A percentile compares a stretch with the other conserved stretches of the same genome.
Conservation (phyloP, 2,329 filamentous ascomycete species). For the Clonostachys sp. region DNA sequence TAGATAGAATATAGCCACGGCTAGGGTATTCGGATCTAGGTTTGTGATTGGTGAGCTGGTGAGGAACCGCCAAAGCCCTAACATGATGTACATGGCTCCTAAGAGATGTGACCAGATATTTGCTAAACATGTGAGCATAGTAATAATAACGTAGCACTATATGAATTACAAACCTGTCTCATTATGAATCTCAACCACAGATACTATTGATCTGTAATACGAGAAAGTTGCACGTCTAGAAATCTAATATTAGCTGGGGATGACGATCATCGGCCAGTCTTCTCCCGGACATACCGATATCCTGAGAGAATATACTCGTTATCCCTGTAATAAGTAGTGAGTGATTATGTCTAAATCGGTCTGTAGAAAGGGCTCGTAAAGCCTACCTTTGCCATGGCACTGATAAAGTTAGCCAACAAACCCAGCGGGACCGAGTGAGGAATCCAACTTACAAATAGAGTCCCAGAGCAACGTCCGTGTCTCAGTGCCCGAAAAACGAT, state of each 20-base stretch:
- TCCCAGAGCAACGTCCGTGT: no score
- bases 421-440: no score
- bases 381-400: background rate
- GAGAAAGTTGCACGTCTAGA: background rate
- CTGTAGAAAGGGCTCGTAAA: no score
- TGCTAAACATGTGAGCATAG: background rate
- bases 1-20: constrained; percentile 4
- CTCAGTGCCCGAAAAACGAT: no score
- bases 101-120: constrained; percentile 2
- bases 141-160: no score
- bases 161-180: background rate
- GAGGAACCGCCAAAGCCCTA: background rate
- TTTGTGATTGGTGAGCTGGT: background rate
- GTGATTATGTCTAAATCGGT: background rate
- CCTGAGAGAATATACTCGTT: background rate
- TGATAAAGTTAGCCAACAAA: background rate
- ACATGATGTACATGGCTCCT: constrained; percentile 7
- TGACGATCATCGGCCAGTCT: background rate
- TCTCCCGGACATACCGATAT: background rate
- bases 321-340: background rate
- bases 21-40: background rate
- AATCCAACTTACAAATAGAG: no score
- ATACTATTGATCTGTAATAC: background rate
- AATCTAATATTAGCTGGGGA: background rate
- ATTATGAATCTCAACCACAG: background rate